Evolutionary conservation across 768 basidiomycete genomes (phyloP).

Genomic region (Leccinum truebloodii): DNA sequence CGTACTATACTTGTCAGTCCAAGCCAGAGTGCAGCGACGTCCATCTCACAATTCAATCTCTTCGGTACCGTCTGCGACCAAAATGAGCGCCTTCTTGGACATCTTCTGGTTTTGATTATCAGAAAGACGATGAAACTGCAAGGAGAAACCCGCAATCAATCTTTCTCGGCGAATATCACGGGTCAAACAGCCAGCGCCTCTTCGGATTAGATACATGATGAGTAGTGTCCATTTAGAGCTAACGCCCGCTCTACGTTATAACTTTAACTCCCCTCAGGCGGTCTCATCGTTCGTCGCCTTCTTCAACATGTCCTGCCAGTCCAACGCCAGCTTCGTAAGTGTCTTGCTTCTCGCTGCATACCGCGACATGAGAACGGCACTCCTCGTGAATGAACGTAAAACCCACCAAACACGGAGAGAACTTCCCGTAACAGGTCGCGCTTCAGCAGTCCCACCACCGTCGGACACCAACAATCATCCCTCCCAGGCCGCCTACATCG

Average conservation of each 20-base stretch:
- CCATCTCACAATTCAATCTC: conserved; percentile 75
- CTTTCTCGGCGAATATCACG: background rate
- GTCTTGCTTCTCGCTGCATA: conserved; percentile 70
- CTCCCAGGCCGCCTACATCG: conserved; percentile 61
- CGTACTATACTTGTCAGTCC: conserved; percentile 46
- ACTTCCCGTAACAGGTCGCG: conserved; percentile 86
- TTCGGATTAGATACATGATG: background rate
- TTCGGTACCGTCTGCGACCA: conserved; percentile 82
- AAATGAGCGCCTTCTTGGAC: conserved; percentile 54
- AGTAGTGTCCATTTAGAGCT: background rate
- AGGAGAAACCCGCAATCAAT: background rate
- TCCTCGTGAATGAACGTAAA: background rate
- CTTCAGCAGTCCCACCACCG: conserved; percentile 69
- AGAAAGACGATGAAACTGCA: conserved; percentile 3
- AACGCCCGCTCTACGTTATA: background rate
- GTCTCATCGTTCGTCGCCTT: conserved; percentile 56
- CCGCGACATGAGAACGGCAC: conserved; percentile 8
- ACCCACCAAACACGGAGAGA: conserved; percentile 72
- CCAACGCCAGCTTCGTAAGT: conserved; percentile 67
- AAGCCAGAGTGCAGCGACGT: background rate
- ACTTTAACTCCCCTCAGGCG: conserved; percentile 5
- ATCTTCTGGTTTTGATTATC: conserved; percentile 12
- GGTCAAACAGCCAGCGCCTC: conserved; percentile 3
- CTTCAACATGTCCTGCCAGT: conserved; percentile 83
- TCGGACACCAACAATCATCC: conserved; percentile 65